Conservation (phyloP, 148 eudicot species). For the Fagopyrum homotropicum region DNA sequence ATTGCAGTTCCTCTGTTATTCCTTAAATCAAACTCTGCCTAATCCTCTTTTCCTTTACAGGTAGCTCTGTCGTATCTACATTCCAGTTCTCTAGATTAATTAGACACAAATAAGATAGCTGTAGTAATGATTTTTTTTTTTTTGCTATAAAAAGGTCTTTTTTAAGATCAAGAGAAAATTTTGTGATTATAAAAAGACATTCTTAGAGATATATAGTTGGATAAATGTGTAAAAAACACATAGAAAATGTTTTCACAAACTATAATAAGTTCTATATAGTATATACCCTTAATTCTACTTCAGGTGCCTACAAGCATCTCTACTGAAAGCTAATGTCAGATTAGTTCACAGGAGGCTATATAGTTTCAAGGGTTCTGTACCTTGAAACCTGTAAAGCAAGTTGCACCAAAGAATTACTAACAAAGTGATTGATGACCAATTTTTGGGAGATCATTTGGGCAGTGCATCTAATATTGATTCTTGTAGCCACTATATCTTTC, state of each 20-base stretch:
- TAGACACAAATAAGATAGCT: background rate
- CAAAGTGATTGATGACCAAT: background rate
- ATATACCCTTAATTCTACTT: background rate
- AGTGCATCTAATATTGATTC: too few species aligned
- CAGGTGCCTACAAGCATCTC: background rate
- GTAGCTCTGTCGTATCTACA: background rate
- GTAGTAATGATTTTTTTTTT: background rate
- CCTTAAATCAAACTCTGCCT: background rate
- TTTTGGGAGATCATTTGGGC: background rate
- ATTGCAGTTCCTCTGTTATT: background rate
- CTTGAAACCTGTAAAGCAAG: background rate
- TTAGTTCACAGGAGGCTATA: background rate
- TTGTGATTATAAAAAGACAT: background rate
- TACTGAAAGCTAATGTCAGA: background rate
- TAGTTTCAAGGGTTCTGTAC: background rate
- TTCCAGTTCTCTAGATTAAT: background rate
- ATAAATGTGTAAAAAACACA: background rate
- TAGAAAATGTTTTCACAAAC: background rate
- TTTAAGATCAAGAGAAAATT: background rate
- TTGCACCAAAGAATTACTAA: background rate
- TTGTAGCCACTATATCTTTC: background rate
- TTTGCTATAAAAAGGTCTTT: background rate
- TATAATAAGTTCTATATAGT: background rate
- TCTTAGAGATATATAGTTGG: background rate
- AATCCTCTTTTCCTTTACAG: background rate